Base-by-base conservation (phyloP, 1,139 yeast species). In the Martiniozyma asiatica region DNA sequence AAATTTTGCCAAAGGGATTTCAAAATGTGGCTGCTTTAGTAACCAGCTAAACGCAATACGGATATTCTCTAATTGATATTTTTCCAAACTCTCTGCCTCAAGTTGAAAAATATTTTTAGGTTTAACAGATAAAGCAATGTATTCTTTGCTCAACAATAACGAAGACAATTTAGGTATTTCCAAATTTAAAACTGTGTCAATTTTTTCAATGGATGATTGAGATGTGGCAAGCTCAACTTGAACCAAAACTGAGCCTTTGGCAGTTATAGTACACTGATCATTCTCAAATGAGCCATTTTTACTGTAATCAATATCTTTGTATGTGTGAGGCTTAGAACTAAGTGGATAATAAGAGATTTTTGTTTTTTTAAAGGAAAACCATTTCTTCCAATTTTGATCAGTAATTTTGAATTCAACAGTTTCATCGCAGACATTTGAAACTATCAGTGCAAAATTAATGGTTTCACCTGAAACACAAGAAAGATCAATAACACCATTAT, bases 21-120 rank as follows among this genome's bases (percentile, higher is more conserved):
- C 35, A 24, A 48, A n/a, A n/a, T n/a, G n/a, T n/a, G n/a, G n/a
- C n/a, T n/a, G n/a, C n/a, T n/a, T n/a, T n/a, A n/a, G n/a, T n/a
- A n/a, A n/a, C n/a, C n/a, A n/a, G n/a, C n/a, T n/a, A n/a, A n/a
- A n/a, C n/a, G n/a, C n/a, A n/a, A n/a, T n/a, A n/a, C n/a, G n/a
- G 6, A 48, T 40, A 25, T 45, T 47, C 1, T 31, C 31, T 24
- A 31, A 46, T 29, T 48, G 52, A 13, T 14, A 4, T 3, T 37
- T 36, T 1, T 37, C 28, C 7, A 48, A 36, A 3, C 30, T 26
- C 4, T 39, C 39, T 20, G 48, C 30, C 9, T 33, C 25, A 8
- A 42, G 31, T 4, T 34, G 32, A 30, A 37, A 44, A 10, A 34
- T 38, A 22, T 45, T 41, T 9, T 35, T 24, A 4, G 31, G 33